Base-by-base conservation (phyloP, 2,329 filamentous ascomycete species). In the Stagonosporopsis cucurbitacearum region DNA sequence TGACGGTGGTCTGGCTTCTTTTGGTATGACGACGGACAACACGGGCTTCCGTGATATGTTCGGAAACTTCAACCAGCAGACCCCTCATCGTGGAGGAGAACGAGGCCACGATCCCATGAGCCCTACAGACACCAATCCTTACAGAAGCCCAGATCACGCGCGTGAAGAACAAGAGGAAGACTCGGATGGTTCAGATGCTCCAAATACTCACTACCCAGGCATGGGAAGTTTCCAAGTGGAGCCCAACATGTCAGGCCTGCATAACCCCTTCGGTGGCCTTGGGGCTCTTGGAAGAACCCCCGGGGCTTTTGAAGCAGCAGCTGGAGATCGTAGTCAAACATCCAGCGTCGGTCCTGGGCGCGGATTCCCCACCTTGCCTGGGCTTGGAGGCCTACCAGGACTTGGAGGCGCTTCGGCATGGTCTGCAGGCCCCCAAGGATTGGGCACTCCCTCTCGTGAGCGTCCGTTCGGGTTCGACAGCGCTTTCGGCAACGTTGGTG, bases 121-220 rank as follows among this genome's bases (percentile, higher is more conserved):
- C 72, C 95, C 95, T 11, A 95, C 93, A 0, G 91, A 96, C 69
- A 98, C 95, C 3, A 99, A 99, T 71, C 95, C 95, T 1, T 99
- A 95, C 72, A 91, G 93, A 62, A 98, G 94, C 73, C 95, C 95
- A 2, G 86, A 90, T 7, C 90, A 88, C 33, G 89, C 92, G 23
- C 87, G 87, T 40, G 80, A 80, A 5, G 87, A 91, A 43, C 84
- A 85, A 17, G 84, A 86, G 57, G 83, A 85, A 60, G 81, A 89
- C 40, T 78, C 80, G 6, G 81, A 82, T 47, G 83, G 82, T 23
- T 80, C 82, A 43, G 81, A 83, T 58, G 80, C 82, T 46, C 79
- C 81, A 49, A 79, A 80, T 51, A 64, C 78, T 32, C 79, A 81
- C 47, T 79, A 82, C 51, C 80, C 81, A 39, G 81, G 81, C 12